Evolutionary conservation across 2,329 filamentous ascomycete genomes (phyloP), one percentile per base, ranked within the genome.

Genomic region (Chrysoporthe puriensis): DNA sequence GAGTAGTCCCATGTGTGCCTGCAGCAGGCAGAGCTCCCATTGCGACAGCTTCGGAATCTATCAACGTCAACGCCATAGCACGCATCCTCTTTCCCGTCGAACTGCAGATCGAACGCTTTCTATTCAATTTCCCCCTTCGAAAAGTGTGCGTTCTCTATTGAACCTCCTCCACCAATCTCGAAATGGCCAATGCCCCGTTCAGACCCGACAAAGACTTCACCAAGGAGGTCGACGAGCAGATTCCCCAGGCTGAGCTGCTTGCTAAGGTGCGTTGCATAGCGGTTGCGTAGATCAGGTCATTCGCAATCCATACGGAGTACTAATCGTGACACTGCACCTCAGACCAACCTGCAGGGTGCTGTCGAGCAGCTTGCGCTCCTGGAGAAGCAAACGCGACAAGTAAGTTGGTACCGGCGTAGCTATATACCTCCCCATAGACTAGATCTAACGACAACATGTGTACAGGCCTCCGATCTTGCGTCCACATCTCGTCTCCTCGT

Each of bases 141-240:
- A 43, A 4, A 5, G 43, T n/a, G 14, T 13, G 3, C 40, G 18
- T n/a, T 40, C 34, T 18, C 59, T 32, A n/a, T 43, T 21, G 59
- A 44, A 9, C 13, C 6, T 48, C 42, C 34, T 21, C 44, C 52
- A n/a, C 26, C 54, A 62, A 48, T 32, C 63, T 75, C 80, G 86
- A 73, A 78, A 97, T 97, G 94, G 91, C 94, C 76, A 92, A 94
- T 82, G 89, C 89, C 81, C 82, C 86, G 76, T 82, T 96, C 80
- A 97, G 96, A 88, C 93, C 95, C 77, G 96, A 99, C 86, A 97
- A 97, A 91, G 96, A 99, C 89, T 97, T 92, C 88, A 91, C 92
- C 77, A 97, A 97, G 84, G 94, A 98, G 82, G 93, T 93, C 76
- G 94, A 98, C 85, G 89, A 91, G 82, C 88, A 93, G 81, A 90